A percentile compares a stretch with the other conserved stretches of the same genome.
These are phyloP conservation scores for Suillus brevipes DNA, from an alignment of 768 basidiomycete species.

Conservation along the genomic window DNA sequence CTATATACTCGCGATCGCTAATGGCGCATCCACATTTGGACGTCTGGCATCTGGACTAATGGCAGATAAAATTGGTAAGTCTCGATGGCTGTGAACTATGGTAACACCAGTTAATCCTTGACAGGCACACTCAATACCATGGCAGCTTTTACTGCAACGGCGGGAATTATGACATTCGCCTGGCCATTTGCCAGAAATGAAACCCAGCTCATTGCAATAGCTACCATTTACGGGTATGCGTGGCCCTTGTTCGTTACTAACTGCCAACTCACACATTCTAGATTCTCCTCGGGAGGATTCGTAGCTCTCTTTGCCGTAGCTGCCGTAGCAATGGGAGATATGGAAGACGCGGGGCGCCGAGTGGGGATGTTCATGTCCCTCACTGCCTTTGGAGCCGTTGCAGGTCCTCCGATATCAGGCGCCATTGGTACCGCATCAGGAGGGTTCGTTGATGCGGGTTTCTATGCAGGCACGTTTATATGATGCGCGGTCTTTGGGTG, in stretches of 20 bases:
- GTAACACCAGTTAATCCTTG: not conserved
- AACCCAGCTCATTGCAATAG: slow-evolving; percentile 49
- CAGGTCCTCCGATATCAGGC: slow-evolving; percentile 74
- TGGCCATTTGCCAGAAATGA: slow-evolving; percentile 66
- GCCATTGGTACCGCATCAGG: slow-evolving; percentile 57
- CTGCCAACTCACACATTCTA: slow-evolving; percentile 21
- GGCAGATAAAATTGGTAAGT: slow-evolving; percentile 54
- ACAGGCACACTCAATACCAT: slow-evolving; percentile 69
- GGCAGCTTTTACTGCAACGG: slow-evolving; percentile 57
- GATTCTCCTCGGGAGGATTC: slow-evolving; percentile 63
- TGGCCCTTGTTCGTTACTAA: slow-evolving; percentile 3
- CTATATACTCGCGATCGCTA: slow-evolving; percentile 69
- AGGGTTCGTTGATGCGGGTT: slow-evolving; percentile 38
- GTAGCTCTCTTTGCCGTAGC: slow-evolving; percentile 58
- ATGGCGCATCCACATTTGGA: slow-evolving; percentile 63
- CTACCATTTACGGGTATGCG: slow-evolving; percentile 63
- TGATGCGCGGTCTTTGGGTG: not conserved
- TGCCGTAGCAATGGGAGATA: slow-evolving; percentile 59
- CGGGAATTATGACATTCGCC: slow-evolving; percentile 58
- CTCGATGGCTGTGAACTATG: not conserved
- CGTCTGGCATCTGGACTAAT: slow-evolving; percentile 54
- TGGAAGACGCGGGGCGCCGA: slow-evolving; percentile 62
- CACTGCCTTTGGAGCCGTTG: slow-evolving; percentile 59
- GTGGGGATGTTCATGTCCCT: slow-evolving; percentile 66
- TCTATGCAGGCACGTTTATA: slow-evolving; percentile 41